These are phyloP conservation scores for Microsporum audouinii DNA, from an alignment of 2,329 filamentous ascomycete genomes.

Conservation along the genomic window DNA sequence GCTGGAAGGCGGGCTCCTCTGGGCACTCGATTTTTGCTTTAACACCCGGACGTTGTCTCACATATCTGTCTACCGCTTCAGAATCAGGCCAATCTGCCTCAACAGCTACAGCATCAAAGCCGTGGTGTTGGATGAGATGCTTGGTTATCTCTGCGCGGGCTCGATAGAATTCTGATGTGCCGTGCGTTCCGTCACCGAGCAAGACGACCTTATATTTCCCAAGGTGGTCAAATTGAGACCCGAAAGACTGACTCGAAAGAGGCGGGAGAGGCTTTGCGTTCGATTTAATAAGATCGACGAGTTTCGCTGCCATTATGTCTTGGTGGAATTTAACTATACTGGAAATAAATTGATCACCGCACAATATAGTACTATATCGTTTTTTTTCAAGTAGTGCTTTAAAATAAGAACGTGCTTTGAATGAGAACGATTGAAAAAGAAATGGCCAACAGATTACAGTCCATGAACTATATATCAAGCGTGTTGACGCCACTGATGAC, in stretches of 20 bases:
- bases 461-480: neutral
- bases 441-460: neutral
- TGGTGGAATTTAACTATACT: neutral
- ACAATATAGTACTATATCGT: neutral
- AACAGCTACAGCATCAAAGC: conserved; percentile 41
- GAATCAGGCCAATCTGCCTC: conserved; percentile 47
- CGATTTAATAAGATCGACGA: conserved; percentile 26
- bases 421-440: neutral
- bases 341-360: too few species aligned
- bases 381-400: neutral
- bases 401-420: neutral
- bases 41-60: conserved; percentile 35
- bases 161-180: conserved; percentile 45
- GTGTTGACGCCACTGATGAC: neutral
- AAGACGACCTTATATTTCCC: conserved; percentile 33
- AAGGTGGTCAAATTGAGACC: conserved; percentile 32
- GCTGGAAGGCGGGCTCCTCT: conserved; percentile 34
- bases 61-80: conserved; percentile 41
- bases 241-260: conserved; percentile 29
- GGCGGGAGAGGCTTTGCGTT: conserved; percentile 28
- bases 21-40: conserved; percentile 22
- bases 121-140: conserved; percentile 39
- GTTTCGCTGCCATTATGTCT: conserved; percentile 16
- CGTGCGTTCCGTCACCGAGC: conserved; percentile 40
- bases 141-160: conserved; percentile 43